Percentiles rank a stretch among this genome's conserved stretches.
phyloP scores from a whole-genome alignment of 192 early-diverging fungal genomes.

The Podila horticola region DNA sequence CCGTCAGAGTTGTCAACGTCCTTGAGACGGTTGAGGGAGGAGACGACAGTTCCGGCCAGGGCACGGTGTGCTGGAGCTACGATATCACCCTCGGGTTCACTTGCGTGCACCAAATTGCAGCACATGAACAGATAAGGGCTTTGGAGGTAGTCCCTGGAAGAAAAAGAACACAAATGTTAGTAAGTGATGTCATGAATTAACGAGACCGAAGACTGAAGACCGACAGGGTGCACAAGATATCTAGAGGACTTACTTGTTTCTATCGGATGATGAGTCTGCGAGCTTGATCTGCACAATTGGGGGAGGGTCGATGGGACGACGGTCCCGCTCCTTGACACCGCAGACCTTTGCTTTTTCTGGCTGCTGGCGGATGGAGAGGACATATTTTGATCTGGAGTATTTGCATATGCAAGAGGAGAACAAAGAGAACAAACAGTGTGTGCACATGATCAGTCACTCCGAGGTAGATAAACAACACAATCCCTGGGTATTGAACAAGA shows the following conservation, averaged over 20 bases:
- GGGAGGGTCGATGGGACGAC: constrained; percentile 83
- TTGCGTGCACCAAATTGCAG: constrained; percentile 80
- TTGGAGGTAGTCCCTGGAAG: constrained; percentile 58
- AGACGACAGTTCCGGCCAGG: constrained; percentile 89
- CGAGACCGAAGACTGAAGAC: not conserved
- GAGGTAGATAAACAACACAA: too few relatives aligned
- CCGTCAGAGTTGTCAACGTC: constrained; percentile 89
- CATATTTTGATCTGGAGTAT: constrained; percentile 52
- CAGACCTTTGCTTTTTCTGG: constrained; percentile 90
- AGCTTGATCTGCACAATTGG: constrained; percentile 73
- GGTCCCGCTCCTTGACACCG: constrained; percentile 89
- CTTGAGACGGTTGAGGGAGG: constrained; percentile 85
- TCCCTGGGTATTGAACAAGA: too few relatives aligned
- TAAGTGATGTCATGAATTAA: not conserved
- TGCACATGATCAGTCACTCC: not conserved
- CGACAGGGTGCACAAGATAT: not conserved
- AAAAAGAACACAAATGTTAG: not conserved
- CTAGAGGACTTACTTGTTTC: constrained; percentile 37
- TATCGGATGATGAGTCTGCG: constrained; percentile 37
- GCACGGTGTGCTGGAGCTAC: constrained; percentile 75
- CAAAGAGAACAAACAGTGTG: not conserved
- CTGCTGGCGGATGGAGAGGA: constrained; percentile 82
- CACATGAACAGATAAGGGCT: constrained; percentile 97
- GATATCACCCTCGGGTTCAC: constrained; percentile 75
- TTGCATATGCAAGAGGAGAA: not conserved